Percentiles rank a stretch among this genome's conserved stretches.
Conservation (phyloP, 2,329 filamentous ascomycete genomes). For the Rutstroemia sp. region DNA sequence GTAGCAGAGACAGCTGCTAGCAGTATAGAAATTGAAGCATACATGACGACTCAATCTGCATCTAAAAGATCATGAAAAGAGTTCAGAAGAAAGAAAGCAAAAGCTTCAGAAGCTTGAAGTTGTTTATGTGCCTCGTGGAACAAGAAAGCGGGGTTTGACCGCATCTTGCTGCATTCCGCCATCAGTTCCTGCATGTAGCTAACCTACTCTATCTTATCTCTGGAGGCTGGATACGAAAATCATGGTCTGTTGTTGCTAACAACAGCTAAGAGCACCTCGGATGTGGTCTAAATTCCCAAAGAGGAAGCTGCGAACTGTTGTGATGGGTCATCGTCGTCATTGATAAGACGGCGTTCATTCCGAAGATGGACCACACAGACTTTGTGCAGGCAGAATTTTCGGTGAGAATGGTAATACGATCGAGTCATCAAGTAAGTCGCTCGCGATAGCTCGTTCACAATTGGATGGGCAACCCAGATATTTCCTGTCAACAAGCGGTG, state of each 20-base stretch:
- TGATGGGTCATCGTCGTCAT: too few species aligned
- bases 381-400: background rate
- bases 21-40: background rate
- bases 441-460: too few species aligned
- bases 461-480: too few species aligned
- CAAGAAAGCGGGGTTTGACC: background rate
- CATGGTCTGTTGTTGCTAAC: too few species aligned
- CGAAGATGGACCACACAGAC: background rate
- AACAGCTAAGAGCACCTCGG: background rate
- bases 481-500: too few species aligned
- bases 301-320: background rate
- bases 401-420: background rate
- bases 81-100: too few species aligned
- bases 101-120: too few species aligned
- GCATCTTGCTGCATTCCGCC: background rate
- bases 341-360: background rate
- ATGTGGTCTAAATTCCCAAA: background rate
- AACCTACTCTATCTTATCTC: background rate
- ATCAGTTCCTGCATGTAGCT: background rate
- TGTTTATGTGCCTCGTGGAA: background rate
- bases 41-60: background rate
- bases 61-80: background rate
- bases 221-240: background rate
- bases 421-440: background rate
- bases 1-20: background rate